Percentiles rank a stretch among this genome's conserved stretches.
These are phyloP conservation scores for Gymnopus androsaceus DNA, from an alignment of 1,284 basidiomycete species.

Conservation along the genomic window DNA sequence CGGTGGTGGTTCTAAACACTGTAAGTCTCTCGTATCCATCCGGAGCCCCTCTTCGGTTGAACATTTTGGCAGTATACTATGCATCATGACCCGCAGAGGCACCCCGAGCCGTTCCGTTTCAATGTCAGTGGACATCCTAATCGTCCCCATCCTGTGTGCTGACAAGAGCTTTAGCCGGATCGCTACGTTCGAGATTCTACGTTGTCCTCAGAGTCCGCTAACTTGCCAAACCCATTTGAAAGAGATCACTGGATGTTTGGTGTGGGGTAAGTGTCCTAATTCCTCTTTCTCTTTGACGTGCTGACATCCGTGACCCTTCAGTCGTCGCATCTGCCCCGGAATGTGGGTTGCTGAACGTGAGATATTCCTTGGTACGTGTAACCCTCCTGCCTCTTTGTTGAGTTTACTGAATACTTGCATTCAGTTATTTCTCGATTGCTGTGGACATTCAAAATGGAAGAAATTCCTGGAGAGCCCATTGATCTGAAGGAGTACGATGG, in stretches of 20 bases:
- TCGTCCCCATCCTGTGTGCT: too few relatives aligned
- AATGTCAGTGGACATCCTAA: too few relatives aligned
- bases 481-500: constrained; percentile 38
- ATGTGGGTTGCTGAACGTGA: constrained; percentile 35
- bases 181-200: constrained; percentile 33
- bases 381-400: too few relatives aligned
- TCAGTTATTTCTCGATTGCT: constrained; percentile 34
- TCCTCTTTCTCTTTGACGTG: not conserved
- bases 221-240: constrained; percentile 38
- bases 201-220: constrained; percentile 35
- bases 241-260: constrained; percentile 50
- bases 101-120: constrained; percentile 35
- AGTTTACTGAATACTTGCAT: too few relatives aligned
- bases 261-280: constrained; percentile 29
- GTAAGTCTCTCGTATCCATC: too few relatives aligned
- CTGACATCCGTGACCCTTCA: constrained; percentile 10
- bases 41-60: too few relatives aligned
- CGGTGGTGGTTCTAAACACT: constrained; percentile 38
- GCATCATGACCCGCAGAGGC: constrained; percentile 39
- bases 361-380: too few relatives aligned
- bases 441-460: constrained; percentile 32
- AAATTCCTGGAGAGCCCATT: constrained; percentile 34
- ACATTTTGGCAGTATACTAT: too few relatives aligned
- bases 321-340: constrained; percentile 33
- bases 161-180: too few relatives aligned